phyloP scores from a whole-genome alignment of 768 basidiomycete genomes.

The Kwoniella sp. region DNA sequence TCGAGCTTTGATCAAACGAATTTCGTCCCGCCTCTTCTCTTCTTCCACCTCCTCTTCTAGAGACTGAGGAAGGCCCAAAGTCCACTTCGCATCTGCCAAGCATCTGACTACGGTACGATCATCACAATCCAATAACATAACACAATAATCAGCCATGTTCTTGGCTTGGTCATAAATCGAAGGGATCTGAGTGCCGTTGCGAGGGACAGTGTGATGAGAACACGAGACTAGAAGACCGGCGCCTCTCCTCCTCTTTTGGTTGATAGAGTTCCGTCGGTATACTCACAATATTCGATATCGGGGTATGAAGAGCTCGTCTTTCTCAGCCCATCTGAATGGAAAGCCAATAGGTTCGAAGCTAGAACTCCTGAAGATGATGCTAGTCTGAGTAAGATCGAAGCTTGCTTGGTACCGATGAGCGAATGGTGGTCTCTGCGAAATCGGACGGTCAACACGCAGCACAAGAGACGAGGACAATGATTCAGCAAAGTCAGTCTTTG shows the following conservation, averaged over 20 bases:
- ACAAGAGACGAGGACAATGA: neutral
- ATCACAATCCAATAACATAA: too few species aligned
- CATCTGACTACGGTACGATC: slow-evolving; percentile 27
- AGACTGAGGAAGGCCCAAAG: slow-evolving; percentile 14
- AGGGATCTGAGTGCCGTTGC: too few species aligned
- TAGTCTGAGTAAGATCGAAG: slow-evolving; percentile 4
- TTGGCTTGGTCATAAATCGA: too few species aligned
- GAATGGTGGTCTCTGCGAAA: slow-evolving; percentile 1
- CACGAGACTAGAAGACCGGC: too few species aligned
- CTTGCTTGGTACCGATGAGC: slow-evolving; percentile 7
- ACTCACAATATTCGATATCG: slow-evolving; percentile 19
- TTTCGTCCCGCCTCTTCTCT: slow-evolving; percentile 18
- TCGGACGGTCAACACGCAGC: neutral
- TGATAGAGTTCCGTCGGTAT: too few species aligned
- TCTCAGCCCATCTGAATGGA: slow-evolving; percentile 12
- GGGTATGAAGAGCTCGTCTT: slow-evolving; percentile 13
- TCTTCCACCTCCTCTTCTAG: slow-evolving; percentile 15
- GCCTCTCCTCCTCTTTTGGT: too few species aligned
- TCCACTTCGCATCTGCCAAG: slow-evolving; percentile 29
- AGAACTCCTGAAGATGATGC: slow-evolving; percentile 6
- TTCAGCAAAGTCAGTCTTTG: too few species aligned
- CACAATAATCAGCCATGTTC: too few species aligned
- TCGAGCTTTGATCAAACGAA: slow-evolving; percentile 23
- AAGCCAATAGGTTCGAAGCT: neutral
- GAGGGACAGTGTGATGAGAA: too few species aligned